Conservation (phyloP, 805 yeast genomes). For the Lipomyces mesembrius region DNA sequence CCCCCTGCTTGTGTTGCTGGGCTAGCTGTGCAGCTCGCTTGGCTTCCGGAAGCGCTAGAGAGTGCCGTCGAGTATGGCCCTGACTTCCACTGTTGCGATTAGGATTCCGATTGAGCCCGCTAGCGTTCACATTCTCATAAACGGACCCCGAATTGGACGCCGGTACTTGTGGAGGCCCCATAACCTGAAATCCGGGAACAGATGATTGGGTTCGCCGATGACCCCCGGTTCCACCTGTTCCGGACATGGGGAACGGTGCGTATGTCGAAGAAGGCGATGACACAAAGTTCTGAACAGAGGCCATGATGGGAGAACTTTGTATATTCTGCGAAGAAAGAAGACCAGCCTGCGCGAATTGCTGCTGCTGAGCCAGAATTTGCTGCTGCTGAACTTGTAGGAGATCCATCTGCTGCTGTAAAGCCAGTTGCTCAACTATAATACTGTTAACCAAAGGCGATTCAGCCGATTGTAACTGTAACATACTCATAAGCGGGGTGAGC, state of each 20-base stretch:
- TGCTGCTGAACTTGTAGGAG: slow-evolving; percentile 90
- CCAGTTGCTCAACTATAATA: slow-evolving; percentile 60
- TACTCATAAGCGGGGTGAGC: slow-evolving; percentile 84
- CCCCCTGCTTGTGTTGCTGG: slow-evolving; percentile 59
- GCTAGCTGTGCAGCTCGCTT: slow-evolving; percentile 95
- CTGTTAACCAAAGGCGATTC: background rate
- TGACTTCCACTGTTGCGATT: slow-evolving; percentile 39
- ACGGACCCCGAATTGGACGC: slow-evolving; percentile 4
- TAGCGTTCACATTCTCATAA: slow-evolving; percentile 13
- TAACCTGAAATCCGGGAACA: slow-evolving; percentile 28
- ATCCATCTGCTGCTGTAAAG: slow-evolving; percentile 89
- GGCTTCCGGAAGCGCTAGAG: slow-evolving; percentile 89
- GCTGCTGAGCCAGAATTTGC: slow-evolving; percentile 75
- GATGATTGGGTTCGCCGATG: slow-evolving; percentile 49
- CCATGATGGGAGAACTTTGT: slow-evolving; percentile 23
- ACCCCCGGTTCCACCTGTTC: slow-evolving; percentile 29
- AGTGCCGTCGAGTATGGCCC: slow-evolving; percentile 91
- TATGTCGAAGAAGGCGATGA: slow-evolving; percentile 24
- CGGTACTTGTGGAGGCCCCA: slow-evolving; percentile 24
- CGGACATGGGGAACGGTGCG: slow-evolving; percentile 15
- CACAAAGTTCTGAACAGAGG: slow-evolving; percentile 22
- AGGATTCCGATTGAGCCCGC: slow-evolving; percentile 20
- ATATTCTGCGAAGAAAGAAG: slow-evolving; percentile 36
- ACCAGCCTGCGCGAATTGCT: slow-evolving; percentile 47
- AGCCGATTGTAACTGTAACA: slow-evolving; percentile 40